Percentiles rank a stretch among this genome's conserved stretches.
Evolutionary conservation across 2,329 filamentous ascomycete species (phyloP).

Genomic region (Hyphodiscus sp.): DNA sequence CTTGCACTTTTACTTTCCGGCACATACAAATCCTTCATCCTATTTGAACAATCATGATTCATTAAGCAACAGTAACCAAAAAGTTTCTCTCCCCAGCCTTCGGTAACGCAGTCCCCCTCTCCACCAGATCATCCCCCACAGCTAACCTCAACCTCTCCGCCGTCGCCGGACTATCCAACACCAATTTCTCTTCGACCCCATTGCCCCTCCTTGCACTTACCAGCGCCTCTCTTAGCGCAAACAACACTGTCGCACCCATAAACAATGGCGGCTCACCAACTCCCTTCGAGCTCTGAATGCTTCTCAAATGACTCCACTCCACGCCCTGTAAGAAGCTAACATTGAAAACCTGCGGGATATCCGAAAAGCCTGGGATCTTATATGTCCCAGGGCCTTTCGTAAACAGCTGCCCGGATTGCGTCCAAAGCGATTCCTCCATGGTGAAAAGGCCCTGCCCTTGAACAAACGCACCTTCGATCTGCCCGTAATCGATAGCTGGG

Average conservation of each 20-base stretch:
- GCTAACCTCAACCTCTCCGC: constrained; percentile 41
- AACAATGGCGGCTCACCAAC: constrained; percentile 58
- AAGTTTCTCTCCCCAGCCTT: constrained; percentile 27
- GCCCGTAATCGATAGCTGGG: constrained; percentile 71
- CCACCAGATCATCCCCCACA: constrained; percentile 30
- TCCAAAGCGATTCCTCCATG: constrained; percentile 63
- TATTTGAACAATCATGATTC: too few species aligned
- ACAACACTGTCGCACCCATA: constrained; percentile 46
- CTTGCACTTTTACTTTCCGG: too few species aligned
- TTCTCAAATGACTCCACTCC: constrained; percentile 43
- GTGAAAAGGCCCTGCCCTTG: constrained; percentile 75
- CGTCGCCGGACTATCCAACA: constrained; percentile 43
- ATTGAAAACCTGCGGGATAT: constrained; percentile 68
- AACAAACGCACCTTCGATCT: constrained; percentile 75
- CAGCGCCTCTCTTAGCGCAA: constrained; percentile 47
- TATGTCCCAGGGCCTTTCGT: constrained; percentile 66
- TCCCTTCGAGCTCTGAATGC: constrained; percentile 47
- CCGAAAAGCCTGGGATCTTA: constrained; percentile 83
- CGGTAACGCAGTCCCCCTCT: constrained; percentile 25
- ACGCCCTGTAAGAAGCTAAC: constrained; percentile 31
- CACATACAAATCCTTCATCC: too few species aligned
- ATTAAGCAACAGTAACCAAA: constrained; percentile 21
- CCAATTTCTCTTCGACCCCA: constrained; percentile 37
- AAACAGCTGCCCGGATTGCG: constrained; percentile 53
- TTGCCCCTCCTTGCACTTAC: constrained; percentile 43